Percentiles rank a stretch among this genome's conserved stretches.
Evolutionary conservation across 1,284 basidiomycete genomes (phyloP).

Genomic region (Apiotrichum laibachii): DNA sequence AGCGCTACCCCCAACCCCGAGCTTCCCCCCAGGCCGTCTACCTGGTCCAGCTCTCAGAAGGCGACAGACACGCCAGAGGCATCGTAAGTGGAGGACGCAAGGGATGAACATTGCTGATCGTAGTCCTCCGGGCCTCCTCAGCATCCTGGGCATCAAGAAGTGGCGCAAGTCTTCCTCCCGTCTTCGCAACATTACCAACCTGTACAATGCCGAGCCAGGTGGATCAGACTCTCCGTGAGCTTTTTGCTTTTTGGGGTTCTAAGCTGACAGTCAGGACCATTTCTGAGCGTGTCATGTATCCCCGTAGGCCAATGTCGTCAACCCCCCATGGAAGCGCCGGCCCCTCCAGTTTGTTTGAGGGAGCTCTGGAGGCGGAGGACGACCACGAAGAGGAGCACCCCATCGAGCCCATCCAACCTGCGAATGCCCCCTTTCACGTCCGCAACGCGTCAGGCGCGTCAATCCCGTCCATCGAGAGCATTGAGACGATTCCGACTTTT

Average conservation of each 20-base stretch:
- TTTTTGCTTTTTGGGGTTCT: no score
- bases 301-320: neutral
- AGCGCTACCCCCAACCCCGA: neutral
- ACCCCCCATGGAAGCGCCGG: neutral
- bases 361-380: neutral
- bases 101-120: neutral
- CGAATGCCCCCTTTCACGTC: neutral
- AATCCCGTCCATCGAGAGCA: neutral
- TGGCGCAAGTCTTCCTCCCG: neutral
- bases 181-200: neutral
- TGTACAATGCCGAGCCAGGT: neutral
- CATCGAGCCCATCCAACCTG: no score
- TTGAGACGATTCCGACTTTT: neutral
- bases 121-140: neutral
- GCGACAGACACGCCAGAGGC: neutral
- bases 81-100: neutral
- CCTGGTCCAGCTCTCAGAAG: neutral
- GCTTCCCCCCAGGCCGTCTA: neutral
- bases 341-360: neutral
- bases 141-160: neutral
- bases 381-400: neutral
- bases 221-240: no score
- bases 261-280: neutral
- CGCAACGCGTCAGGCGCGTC: neutral
- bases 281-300: slow-evolving; percentile 1